Evolutionary conservation across 2,329 filamentous ascomycete genomes (phyloP), one percentile per base, ranked within the genome.

Genomic region (Trichoderma atroviride): DNA sequence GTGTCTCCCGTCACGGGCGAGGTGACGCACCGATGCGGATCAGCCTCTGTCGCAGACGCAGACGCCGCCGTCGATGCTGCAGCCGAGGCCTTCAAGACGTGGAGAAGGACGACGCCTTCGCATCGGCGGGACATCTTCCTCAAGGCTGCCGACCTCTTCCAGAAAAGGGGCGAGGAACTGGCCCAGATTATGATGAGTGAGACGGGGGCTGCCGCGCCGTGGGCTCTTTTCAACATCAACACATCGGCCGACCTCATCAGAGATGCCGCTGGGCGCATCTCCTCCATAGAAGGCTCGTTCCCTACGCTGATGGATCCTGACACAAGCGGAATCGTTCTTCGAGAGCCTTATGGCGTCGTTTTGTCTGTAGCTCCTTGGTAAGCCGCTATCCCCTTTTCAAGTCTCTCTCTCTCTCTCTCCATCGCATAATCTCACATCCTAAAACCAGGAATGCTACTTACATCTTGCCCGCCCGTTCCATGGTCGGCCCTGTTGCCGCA

Each of bases 351-450:
- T 74, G 93, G 93, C 1, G 92, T 96, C 9, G 85, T 94, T 19
- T 81, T 96, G 35, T 89, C 88, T 3, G 93, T 96, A 78, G 92
- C 91, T 2, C 92, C 93, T 11, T 97, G 93, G 93, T 94, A 83
- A 74, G 81, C 73, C 9, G 27, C 47, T 5, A 7, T 29, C 10
- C n/a, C 14, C 53, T 35, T n/a, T 43, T n/a, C 11, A 11, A 22
- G 19, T n/a, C 19, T n/a, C 29, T 4, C n/a, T 24, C 29, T 4
- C n/a, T 24, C 16, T 7, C 19, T 27, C 27, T 27, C 27, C 27
- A 27, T 27, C 14, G 3, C 43, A 35, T 13, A 19, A 43, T 72
- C 24, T 63, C 50, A 63, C 31, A 47, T 35, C 1, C 19, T n/a
- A 29, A 31, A 31, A 4, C 27, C 37, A 88, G 86, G 86, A 88